phyloP scores from a whole-genome alignment of 2,329 filamentous ascomycete genomes.

The Diplodia mutila region DNA sequence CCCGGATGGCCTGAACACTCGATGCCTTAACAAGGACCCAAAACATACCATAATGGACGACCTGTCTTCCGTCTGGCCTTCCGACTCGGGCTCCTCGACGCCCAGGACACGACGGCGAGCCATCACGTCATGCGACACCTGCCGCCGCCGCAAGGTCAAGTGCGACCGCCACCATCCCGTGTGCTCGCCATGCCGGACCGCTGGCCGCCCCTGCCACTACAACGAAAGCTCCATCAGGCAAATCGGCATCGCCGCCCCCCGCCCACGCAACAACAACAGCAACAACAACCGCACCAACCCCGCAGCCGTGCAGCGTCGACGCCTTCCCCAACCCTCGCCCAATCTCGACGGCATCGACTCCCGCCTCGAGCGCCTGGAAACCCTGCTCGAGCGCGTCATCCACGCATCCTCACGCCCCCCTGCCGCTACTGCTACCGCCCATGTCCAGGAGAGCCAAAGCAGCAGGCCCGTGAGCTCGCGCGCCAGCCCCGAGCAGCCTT shows the following conservation, averaged over 20 bases:
- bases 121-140: conserved; percentile 44
- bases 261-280: neutral
- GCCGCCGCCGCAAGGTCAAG: conserved; percentile 42
- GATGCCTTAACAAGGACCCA: neutral
- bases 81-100: neutral
- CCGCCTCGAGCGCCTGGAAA: conserved; percentile 41
- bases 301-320: neutral
- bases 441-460: neutral
- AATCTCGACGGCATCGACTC: conserved; percentile 28
- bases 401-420: conserved; percentile 7
- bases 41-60: neutral
- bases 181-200: conserved; percentile 42
- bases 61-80: neutral
- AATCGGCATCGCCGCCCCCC: neutral
- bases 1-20: no score
- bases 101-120: neutral
- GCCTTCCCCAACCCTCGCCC: conserved; percentile 31
- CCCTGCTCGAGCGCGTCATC: conserved; percentile 34
- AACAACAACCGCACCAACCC: no score
- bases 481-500: neutral
- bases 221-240: conserved; percentile 13
- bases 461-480: neutral
- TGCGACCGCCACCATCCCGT: conserved; percentile 44
- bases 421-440: conserved; percentile 12
- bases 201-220: conserved; percentile 42